phyloP scores from a whole-genome alignment of 306 rosid genomes.

The Corylus americana region DNA sequence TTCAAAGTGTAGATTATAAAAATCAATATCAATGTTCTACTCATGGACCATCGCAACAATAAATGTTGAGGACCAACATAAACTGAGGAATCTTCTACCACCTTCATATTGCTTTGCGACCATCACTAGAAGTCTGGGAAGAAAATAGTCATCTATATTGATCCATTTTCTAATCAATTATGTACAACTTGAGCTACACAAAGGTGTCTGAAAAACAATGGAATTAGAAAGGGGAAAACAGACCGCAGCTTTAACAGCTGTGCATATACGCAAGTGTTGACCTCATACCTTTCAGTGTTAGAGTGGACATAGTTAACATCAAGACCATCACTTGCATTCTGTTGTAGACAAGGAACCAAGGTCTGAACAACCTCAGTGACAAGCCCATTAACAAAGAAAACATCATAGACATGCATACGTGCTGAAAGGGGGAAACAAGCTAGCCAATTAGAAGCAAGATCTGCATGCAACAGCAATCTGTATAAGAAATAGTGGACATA shows the following conservation, averaged over 20 bases:
- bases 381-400: conserved; percentile 69
- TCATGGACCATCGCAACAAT: not conserved
- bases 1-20: not conserved
- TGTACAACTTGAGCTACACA: not conserved
- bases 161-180: not conserved
- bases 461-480: conserved; percentile 51
- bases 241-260: not conserved
- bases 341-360: conserved; percentile 68
- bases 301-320: conserved; percentile 57
- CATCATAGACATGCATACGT: conserved; percentile 67
- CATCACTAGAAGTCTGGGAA: not conserved
- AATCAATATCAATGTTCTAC: not conserved
- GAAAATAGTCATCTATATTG: not conserved
- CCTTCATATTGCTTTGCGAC: not conserved
- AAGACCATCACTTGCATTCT: conserved; percentile 46
- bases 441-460: conserved; percentile 85
- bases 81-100: not conserved
- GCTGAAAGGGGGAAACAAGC: conserved; percentile 76
- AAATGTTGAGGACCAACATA: not conserved
- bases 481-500: conserved; percentile 22
- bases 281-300: conserved; percentile 69
- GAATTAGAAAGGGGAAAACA: not conserved
- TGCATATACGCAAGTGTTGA: not conserved
- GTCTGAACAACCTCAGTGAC: conserved; percentile 73
- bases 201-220: not conserved